These are phyloP conservation scores for Aspergillus brasiliensis DNA, from an alignment of 2,329 filamentous ascomycete species.

Conservation along the genomic window DNA sequence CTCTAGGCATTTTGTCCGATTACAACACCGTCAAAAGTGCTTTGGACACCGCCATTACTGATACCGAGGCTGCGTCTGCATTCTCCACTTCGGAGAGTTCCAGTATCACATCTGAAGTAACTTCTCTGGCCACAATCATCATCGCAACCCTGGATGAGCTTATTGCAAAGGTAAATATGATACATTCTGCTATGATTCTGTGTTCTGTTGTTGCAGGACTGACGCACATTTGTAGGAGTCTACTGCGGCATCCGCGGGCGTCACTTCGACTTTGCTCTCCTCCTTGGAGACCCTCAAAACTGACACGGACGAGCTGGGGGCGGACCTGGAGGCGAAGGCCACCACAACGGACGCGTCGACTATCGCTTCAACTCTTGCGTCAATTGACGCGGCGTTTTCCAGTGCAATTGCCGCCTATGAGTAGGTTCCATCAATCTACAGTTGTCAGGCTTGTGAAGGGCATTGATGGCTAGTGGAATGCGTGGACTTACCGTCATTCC, in stretches of 20 bases:
- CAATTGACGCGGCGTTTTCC: not conserved
- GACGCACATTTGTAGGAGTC: not conserved
- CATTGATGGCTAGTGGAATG: too few species aligned
- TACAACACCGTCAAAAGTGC: conserved; percentile 4
- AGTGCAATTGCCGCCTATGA: conserved; percentile 4
- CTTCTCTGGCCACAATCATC: not conserved
- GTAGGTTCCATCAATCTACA: not conserved
- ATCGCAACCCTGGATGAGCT: not conserved
- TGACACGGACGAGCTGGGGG: not conserved
- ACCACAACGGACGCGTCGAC: not conserved
- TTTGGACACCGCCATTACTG: not conserved
- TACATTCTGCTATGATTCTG: too few species aligned
- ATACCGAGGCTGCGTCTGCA: not conserved
- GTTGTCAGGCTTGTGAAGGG: too few species aligned
- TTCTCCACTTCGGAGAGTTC: not conserved
- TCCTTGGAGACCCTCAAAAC: not conserved
- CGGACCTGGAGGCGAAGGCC: not conserved
- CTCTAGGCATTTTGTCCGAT: not conserved
- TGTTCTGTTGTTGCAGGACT: not conserved
- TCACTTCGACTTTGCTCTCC: not conserved
- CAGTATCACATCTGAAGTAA: not conserved
- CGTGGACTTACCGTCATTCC: too few species aligned
- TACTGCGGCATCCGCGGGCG: not conserved
- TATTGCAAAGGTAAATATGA: not conserved
- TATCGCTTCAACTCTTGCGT: not conserved